phyloP scores from a whole-genome alignment of 1,139 yeast species.

The Lodderomyces theae region DNA sequence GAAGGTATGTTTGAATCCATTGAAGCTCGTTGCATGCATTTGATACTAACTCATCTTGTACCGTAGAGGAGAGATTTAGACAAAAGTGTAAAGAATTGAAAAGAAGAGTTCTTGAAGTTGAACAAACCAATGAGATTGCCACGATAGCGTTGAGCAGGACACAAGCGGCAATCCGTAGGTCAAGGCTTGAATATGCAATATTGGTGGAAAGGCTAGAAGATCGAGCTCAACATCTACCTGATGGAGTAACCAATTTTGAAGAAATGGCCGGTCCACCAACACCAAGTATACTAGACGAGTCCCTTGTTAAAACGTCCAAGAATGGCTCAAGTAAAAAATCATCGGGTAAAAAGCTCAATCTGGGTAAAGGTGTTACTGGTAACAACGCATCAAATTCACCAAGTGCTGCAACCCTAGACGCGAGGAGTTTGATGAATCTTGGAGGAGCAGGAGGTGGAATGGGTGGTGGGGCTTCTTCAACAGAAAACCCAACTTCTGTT shows the following conservation, averaged over 20 bases:
- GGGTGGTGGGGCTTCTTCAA: constrained; percentile 7
- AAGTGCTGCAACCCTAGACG: neutral
- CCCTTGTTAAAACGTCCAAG: constrained; percentile 19
- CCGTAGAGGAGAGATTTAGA: constrained; percentile 40
- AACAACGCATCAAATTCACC: too few relatives aligned
- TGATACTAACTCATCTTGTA: constrained; percentile 2
- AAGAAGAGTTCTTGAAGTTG: constrained; percentile 69
- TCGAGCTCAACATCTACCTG: constrained; percentile 39
- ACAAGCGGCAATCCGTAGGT: constrained; percentile 70
- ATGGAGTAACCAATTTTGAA: constrained; percentile 30
- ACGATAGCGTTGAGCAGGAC: constrained; percentile 79
- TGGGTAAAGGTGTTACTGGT: neutral
- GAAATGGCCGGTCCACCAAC: constrained; percentile 46
- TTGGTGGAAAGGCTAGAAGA: constrained; percentile 77
- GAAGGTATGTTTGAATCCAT: constrained; percentile 47
- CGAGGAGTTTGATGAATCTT: neutral
- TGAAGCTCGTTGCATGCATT: too few relatives aligned
- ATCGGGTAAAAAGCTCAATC: neutral
- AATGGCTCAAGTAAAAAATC: constrained; percentile 17
- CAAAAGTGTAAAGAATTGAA: constrained; percentile 72
- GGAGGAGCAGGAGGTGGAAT: too few relatives aligned
- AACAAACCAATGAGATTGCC: constrained; percentile 75
- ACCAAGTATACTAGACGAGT: constrained; percentile 36
- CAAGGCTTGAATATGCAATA: constrained; percentile 78
- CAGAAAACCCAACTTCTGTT: constrained; percentile 6